phyloP scores from a whole-genome alignment of 805 yeast species.

The Candida ficus region DNA sequence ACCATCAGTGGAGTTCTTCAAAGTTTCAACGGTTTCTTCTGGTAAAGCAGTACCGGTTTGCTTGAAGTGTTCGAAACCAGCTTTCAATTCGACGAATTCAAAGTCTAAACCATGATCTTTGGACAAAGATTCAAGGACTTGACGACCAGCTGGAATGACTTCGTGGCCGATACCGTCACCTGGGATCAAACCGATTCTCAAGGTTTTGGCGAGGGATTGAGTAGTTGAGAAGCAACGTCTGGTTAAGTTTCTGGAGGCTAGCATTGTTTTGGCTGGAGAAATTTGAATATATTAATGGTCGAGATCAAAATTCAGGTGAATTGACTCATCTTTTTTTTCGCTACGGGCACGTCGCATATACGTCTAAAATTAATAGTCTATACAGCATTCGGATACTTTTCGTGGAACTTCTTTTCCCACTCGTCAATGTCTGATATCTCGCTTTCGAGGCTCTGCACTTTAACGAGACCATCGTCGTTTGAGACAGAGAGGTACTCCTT shows the following conservation, averaged over 20 bases:
- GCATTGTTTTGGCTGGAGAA: neutral
- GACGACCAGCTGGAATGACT: slow-evolving; percentile 95
- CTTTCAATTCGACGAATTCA: slow-evolving; percentile 82
- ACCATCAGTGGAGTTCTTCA: slow-evolving; percentile 85
- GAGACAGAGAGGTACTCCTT: slow-evolving; percentile 3
- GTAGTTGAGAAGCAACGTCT: slow-evolving; percentile 32
- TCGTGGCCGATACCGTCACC: slow-evolving; percentile 99
- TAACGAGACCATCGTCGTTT: slow-evolving; percentile 6
- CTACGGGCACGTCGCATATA: neutral
- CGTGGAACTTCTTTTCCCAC: slow-evolving; percentile 51
- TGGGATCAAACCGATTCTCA: slow-evolving; percentile 75
- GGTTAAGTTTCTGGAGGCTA: slow-evolving; percentile 4
- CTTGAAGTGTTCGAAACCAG: slow-evolving; percentile 93
- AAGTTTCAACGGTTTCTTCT: slow-evolving; percentile 76
- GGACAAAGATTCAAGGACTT: slow-evolving; percentile 78
- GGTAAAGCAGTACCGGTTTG: slow-evolving; percentile 96
- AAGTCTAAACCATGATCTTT: slow-evolving; percentile 71
- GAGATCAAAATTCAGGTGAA: neutral
- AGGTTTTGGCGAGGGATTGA: slow-evolving; percentile 32
- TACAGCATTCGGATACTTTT: slow-evolving; percentile 57
- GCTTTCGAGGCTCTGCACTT: slow-evolving; percentile 9
- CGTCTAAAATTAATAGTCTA: neutral
- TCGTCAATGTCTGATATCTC: slow-evolving; percentile 51
- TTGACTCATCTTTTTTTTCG: neutral
- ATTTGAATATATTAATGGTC: too few species aligned